Evolutionary conservation across 352 stramenopile genomes (phyloP).

Genomic region (Pythium biforme): DNA sequence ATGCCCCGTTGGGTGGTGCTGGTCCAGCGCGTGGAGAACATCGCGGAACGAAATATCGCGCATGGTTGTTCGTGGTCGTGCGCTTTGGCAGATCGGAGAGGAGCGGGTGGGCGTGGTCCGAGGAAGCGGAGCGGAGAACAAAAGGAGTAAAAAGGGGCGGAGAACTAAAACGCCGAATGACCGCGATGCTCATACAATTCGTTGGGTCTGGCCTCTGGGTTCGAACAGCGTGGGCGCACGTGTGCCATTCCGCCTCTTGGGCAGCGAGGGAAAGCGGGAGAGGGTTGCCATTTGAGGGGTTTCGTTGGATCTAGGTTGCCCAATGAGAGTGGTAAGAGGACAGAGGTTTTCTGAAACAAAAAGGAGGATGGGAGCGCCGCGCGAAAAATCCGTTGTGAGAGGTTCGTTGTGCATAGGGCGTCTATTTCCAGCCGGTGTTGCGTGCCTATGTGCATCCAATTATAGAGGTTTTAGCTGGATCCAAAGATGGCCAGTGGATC

Average conservation of each 20-base stretch:
- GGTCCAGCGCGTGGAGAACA: slow-evolving; percentile 16
- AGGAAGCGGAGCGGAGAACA: slow-evolving; percentile 3
- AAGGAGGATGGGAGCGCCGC: background rate
- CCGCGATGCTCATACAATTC: background rate
- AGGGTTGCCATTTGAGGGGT: slow-evolving; percentile 4
- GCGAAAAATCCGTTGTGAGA: background rate
- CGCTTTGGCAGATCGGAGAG: background rate
- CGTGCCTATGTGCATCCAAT: background rate
- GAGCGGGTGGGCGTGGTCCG: background rate
- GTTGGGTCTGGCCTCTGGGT: no score
- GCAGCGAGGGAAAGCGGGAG: background rate
- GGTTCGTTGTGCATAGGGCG: background rate
- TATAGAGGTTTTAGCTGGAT: background rate
- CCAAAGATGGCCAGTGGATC: background rate
- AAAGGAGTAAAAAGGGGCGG: background rate
- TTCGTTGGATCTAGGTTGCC: background rate
- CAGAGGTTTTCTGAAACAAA: slow-evolving; percentile 3
- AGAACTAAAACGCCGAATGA: background rate
- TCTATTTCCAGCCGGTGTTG: slow-evolving; percentile 2
- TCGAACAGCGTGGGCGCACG: background rate
- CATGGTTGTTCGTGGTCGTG: background rate
- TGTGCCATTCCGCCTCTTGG: slow-evolving; percentile 18
- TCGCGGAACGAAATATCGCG: slow-evolving; percentile 22
- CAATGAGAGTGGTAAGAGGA: background rate
- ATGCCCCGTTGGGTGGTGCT: background rate